phyloP scores from a whole-genome alignment of 2,329 filamentous ascomycete species.

The Alternaria infectoria region DNA sequence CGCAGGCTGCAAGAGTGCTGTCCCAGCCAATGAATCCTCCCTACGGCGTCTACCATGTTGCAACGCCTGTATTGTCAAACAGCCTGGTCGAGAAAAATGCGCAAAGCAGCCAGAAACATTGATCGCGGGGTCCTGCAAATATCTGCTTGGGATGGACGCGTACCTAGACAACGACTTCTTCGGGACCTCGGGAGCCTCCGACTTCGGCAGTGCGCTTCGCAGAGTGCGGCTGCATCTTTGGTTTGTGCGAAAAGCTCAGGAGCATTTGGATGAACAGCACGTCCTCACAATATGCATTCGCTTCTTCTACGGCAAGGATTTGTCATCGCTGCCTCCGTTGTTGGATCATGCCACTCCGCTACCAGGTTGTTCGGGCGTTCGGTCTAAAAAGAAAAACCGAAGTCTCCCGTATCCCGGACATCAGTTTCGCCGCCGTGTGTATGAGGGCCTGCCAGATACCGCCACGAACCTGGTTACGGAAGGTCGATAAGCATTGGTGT shows the following conservation, averaged over 20 bases:
- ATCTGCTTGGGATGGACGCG: neutral
- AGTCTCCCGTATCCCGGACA: neutral
- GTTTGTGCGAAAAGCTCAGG: neutral
- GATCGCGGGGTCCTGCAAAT: neutral
- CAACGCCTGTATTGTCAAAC: neutral
- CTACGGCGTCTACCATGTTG: neutral
- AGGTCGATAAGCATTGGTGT: neutral
- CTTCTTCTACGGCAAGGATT: neutral
- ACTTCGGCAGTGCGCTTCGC: slow-evolving; percentile 1
- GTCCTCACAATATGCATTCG: neutral
- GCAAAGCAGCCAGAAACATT: neutral
- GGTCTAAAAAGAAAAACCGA: neutral
- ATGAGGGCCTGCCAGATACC: neutral
- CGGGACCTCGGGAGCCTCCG: neutral
- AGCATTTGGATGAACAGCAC: neutral
- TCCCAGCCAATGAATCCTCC: neutral
- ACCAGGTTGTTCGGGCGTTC: neutral
- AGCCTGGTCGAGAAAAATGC: neutral
- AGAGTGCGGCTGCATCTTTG: neutral
- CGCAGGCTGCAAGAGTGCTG: neutral
- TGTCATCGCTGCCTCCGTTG: neutral
- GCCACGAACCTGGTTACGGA: neutral
- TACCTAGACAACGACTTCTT: neutral
- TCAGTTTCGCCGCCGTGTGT: neutral
- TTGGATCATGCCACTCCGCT: neutral